Evolutionary conservation across 495 filamentous ascomycete species (phyloP).

Genomic region (Penicillium bovifimosum): DNA sequence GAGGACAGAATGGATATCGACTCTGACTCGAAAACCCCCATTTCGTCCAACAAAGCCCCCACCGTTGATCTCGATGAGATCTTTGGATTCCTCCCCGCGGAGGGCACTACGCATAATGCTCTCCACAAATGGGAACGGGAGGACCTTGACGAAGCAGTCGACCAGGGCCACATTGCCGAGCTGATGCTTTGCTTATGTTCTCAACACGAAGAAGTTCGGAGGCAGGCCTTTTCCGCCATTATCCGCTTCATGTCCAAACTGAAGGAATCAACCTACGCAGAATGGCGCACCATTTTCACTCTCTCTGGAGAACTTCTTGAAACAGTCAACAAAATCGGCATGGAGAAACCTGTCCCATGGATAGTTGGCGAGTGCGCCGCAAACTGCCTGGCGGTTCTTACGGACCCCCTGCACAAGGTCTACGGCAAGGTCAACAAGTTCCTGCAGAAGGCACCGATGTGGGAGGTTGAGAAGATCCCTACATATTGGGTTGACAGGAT

Average conservation of each 20-base stretch:
- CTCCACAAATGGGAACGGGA: slow-evolving; percentile 64
- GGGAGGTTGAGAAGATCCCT: slow-evolving; percentile 69
- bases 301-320: slow-evolving; percentile 74
- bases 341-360: slow-evolving; percentile 59
- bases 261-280: slow-evolving; percentile 64
- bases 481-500: slow-evolving; percentile 67
- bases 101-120: slow-evolving; percentile 38
- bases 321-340: slow-evolving; percentile 53
- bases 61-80: slow-evolving; percentile 35
- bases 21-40: slow-evolving; percentile 1
- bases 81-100: slow-evolving; percentile 36
- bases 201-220: slow-evolving; percentile 62
- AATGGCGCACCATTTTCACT: slow-evolving; percentile 69
- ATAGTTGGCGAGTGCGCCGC: slow-evolving; percentile 69
- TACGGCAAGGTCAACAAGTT: slow-evolving; percentile 86
- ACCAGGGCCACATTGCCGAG: slow-evolving; percentile 61
- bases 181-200: slow-evolving; percentile 73
- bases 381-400: slow-evolving; percentile 59
- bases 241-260: slow-evolving; percentile 60
- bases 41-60: slow-evolving; percentile 6
- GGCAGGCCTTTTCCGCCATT: slow-evolving; percentile 66
- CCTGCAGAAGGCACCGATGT: slow-evolving; percentile 67
- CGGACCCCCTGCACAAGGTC: slow-evolving; percentile 72
- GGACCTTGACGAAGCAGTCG: slow-evolving; percentile 65
- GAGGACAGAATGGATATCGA: slow-evolving; percentile 24